These are phyloP conservation scores for Aaosphaeria arxii DNA, from an alignment of 2,329 filamentous ascomycete species.

Conservation along the genomic window DNA sequence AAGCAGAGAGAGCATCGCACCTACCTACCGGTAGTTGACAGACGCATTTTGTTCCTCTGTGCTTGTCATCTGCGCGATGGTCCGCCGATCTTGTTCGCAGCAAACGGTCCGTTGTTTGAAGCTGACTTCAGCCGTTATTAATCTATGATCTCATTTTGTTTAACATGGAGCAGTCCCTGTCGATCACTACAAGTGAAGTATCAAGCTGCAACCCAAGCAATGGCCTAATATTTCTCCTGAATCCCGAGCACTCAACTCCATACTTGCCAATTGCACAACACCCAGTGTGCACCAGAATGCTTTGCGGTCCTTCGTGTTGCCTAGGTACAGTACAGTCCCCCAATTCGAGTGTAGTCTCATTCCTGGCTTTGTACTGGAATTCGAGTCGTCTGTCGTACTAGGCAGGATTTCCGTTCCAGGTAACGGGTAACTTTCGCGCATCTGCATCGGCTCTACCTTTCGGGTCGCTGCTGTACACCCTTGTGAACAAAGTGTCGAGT, in stretches of 20 bases:
- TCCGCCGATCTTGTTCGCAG: not conserved
- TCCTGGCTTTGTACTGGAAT: not conserved
- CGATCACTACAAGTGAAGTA: not conserved
- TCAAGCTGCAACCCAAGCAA: too few species aligned
- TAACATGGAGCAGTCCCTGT: not conserved
- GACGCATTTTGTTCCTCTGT: slow-evolving; percentile 1
- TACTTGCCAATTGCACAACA: not conserved
- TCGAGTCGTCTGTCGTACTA: not conserved
- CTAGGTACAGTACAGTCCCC: not conserved
- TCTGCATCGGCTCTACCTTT: not conserved
- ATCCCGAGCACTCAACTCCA: not conserved
- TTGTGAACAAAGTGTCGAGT: not conserved
- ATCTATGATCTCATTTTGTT: not conserved
- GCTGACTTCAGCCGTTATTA: not conserved
- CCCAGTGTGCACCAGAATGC: not conserved
- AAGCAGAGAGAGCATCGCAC: not conserved
- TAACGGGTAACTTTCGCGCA: not conserved
- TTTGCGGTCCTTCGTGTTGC: not conserved
- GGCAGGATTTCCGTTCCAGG: not conserved
- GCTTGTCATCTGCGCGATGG: not conserved
- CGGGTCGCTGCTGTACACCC: not conserved
- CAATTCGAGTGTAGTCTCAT: not conserved
- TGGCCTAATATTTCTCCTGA: not conserved
- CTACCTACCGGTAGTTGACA: not conserved
- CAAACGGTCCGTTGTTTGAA: not conserved